Evolutionary conservation across 2,329 filamentous ascomycete species (phyloP).

Genomic region (Curvularia lunata): DNA sequence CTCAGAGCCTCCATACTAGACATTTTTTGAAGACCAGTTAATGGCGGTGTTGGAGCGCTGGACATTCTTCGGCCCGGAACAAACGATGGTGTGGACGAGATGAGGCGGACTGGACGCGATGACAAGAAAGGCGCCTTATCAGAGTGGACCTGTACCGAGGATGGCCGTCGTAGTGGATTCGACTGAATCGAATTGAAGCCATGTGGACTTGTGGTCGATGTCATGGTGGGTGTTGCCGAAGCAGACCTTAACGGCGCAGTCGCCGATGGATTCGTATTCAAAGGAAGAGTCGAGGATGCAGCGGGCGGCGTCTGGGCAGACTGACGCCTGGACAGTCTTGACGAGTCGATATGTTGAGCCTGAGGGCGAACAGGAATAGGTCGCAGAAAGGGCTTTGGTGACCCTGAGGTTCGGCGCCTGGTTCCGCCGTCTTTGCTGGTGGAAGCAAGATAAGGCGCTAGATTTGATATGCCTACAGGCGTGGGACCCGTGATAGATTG

Average conservation of each 20-base stretch:
- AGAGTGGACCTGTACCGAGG: conserved; percentile 54
- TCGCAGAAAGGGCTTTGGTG: conserved; percentile 46
- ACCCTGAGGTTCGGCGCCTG: conserved; percentile 39
- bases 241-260: conserved; percentile 35
- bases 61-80: conserved; percentile 36
- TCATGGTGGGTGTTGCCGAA: conserved; percentile 20
- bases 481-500: conserved; percentile 34
- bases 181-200: conserved; percentile 20
- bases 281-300: conserved; percentile 32
- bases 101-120: conserved; percentile 40
- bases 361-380: conserved; percentile 47
- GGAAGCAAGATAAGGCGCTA: conserved; percentile 12
- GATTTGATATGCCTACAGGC: conserved; percentile 9
- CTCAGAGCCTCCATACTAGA: conserved; percentile 37
- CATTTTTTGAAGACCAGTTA: conserved; percentile 15
- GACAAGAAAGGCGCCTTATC: conserved; percentile 54
- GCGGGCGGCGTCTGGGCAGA: conserved; percentile 35
- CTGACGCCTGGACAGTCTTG: conserved; percentile 37
- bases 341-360: conserved; percentile 36
- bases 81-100: conserved; percentile 43
- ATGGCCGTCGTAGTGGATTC: conserved; percentile 49
- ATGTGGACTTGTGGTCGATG: conserved; percentile 19
- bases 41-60: conserved; percentile 17
- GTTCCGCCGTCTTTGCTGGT: conserved; percentile 16
- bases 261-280: conserved; percentile 41